Conservation (phyloP, 2,329 filamentous ascomycete species). For the Didymella pinodella region DNA sequence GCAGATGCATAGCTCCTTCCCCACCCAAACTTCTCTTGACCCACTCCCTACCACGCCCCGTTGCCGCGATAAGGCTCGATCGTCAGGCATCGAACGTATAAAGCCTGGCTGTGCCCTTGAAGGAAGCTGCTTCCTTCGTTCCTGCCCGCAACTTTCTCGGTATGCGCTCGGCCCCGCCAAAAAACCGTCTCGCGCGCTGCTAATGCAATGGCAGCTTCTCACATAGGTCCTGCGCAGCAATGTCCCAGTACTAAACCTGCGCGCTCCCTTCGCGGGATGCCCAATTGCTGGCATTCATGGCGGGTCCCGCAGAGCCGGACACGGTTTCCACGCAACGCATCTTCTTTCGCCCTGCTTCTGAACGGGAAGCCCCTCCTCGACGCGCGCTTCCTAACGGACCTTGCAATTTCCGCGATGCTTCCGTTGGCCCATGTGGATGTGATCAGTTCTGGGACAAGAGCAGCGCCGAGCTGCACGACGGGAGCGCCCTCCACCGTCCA, state of each 20-base stretch:
- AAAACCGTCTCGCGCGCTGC: conserved; percentile 27
- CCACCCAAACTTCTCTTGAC: conserved; percentile 22
- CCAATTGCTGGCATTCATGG: conserved; percentile 45
- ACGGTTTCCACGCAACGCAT: conserved; percentile 30
- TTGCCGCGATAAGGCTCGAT: conserved; percentile 24
- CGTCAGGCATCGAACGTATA: conserved; percentile 23
- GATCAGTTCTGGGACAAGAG: conserved; percentile 59
- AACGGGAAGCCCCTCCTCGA: conserved; percentile 32
- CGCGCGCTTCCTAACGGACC: conserved; percentile 58
- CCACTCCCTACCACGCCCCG: conserved; percentile 9
- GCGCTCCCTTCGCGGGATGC: conserved; percentile 46
- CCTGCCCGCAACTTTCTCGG: conserved; percentile 36
- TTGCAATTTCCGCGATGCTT: conserved; percentile 62
- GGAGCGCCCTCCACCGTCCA: conserved; percentile 34
- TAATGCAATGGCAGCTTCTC: conserved; percentile 37
- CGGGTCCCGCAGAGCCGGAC: conserved; percentile 41
- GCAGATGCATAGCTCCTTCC: conserved; percentile 20
- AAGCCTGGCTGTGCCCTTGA: conserved; percentile 27
- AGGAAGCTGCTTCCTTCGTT: conserved; percentile 26
- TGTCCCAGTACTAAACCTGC: conserved; percentile 41
- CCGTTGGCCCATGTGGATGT: conserved; percentile 60
- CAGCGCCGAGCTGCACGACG: conserved; percentile 45
- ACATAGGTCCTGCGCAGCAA: conserved; percentile 26
- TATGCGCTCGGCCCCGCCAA: conserved; percentile 41
- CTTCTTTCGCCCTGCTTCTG: conserved; percentile 25